Conservation (phyloP, 176 grass and related monocot genomes). For the Microstegium vimineum region DNA sequence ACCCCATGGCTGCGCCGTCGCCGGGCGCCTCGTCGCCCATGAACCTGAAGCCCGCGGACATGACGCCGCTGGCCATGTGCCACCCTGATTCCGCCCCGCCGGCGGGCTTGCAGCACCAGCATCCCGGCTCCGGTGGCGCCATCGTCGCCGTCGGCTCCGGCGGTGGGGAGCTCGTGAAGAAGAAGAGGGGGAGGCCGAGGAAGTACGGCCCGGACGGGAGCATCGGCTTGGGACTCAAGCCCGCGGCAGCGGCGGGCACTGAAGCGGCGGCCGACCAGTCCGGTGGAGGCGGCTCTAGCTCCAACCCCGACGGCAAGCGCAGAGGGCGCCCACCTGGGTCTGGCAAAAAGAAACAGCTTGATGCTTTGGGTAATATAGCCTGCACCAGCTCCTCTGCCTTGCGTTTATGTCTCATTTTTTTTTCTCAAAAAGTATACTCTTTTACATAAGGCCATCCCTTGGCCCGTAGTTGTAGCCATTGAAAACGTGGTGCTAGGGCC, state of each 20-base stretch:
- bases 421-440: neutral
- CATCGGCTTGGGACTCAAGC: conserved; percentile 43
- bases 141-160: conserved; percentile 1
- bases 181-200: conserved; percentile 95
- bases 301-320: conserved; percentile 58
- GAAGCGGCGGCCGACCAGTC: conserved; percentile 23
- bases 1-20: conserved; percentile 38
- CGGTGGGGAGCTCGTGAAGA: conserved; percentile 70
- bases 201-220: conserved; percentile 82
- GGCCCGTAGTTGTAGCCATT: conserved; percentile 7
- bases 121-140: neutral
- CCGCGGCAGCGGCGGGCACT: neutral
- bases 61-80: conserved; percentile 24
- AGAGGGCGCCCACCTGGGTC: conserved; percentile 73
- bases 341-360: conserved; percentile 85
- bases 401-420: conserved; percentile 2
- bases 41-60: conserved; percentile 39
- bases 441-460: neutral
- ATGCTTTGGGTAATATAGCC: conserved; percentile 74
- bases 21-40: conserved; percentile 27
- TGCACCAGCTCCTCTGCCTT: conserved; percentile 3
- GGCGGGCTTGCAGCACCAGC: conserved; percentile 26
- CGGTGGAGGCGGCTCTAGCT: conserved; percentile 48
- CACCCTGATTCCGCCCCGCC: conserved; percentile 22
- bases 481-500: neutral